Conservation (phyloP, 2,329 filamentous ascomycete species). For the Trematosphaeria pertusa region DNA sequence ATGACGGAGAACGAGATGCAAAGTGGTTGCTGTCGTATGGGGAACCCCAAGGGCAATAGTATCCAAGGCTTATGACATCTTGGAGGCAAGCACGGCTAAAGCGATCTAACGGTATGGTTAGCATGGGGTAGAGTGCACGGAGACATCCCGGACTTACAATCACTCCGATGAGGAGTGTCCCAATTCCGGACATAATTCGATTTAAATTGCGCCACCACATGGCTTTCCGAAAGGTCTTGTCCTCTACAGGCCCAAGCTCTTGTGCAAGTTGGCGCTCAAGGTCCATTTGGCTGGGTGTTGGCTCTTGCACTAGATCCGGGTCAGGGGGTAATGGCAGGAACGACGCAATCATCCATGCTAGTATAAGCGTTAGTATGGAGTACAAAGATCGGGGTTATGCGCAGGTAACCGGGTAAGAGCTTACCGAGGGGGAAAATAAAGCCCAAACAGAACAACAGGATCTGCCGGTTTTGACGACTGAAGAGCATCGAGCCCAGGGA, state of each 20-base stretch:
- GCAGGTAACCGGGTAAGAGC: conserved; percentile 18
- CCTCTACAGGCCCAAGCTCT: conserved; percentile 53
- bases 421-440: conserved; percentile 74
- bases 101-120: conserved; percentile 38
- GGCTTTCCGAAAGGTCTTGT: conserved; percentile 64
- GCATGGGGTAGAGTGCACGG: conserved; percentile 2
- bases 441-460: conserved; percentile 76
- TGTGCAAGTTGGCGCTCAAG: conserved; percentile 54
- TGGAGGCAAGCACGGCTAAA: conserved; percentile 46
- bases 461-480: conserved; percentile 74
- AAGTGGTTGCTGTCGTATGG: too few species aligned
- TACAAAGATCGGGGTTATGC: conserved; percentile 21
- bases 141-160: conserved; percentile 54
- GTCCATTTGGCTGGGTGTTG: conserved; percentile 42
- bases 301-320: conserved; percentile 59
- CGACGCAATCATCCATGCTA: conserved; percentile 81
- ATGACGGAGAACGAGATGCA: too few species aligned
- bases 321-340: conserved; percentile 73
- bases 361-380: conserved; percentile 20
- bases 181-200: conserved; percentile 65
- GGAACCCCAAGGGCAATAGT: too few species aligned
- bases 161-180: conserved; percentile 61
- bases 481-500: conserved; percentile 66
- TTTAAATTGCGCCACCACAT: conserved; percentile 70
- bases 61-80: conserved; percentile 38